phyloP scores from a whole-genome alignment of 2,329 filamentous ascomycete genomes.

The Tolypocladium capitatum region DNA sequence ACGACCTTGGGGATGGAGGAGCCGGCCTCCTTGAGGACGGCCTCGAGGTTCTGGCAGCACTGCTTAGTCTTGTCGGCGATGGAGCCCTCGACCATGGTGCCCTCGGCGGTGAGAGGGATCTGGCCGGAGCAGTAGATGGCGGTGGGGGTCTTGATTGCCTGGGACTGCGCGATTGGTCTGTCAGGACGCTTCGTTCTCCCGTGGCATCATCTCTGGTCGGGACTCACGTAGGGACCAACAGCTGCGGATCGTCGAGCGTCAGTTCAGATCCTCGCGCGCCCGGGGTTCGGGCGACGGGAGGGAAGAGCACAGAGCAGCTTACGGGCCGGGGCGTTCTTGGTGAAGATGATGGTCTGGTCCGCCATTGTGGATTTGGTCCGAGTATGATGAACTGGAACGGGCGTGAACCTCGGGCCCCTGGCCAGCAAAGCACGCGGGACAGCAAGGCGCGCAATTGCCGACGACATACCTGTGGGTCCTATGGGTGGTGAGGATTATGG shows the following conservation, averaged over 20 bases:
- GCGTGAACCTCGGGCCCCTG: slow-evolving; percentile 16
- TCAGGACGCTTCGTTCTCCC: neutral
- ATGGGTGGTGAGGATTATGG: slow-evolving; percentile 1
- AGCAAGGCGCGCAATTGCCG: slow-evolving; percentile 6
- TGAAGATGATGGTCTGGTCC: slow-evolving; percentile 38
- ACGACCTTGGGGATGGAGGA: slow-evolving; percentile 69
- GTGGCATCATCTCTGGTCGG: neutral
- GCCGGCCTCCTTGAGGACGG: slow-evolving; percentile 70
- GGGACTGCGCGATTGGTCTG: slow-evolving; percentile 31
- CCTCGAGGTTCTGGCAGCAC: slow-evolving; percentile 65
- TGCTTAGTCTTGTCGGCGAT: slow-evolving; percentile 50
- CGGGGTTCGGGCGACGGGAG: neutral
- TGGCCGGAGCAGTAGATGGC: slow-evolving; percentile 58
- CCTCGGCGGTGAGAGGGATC: slow-evolving; percentile 53
- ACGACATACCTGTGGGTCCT: slow-evolving; percentile 14
- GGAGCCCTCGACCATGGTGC: slow-evolving; percentile 41
- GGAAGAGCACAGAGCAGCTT: slow-evolving; percentile 16
- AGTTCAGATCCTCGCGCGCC: slow-evolving; percentile 4
- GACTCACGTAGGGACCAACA: slow-evolving; percentile 49
- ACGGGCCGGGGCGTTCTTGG: slow-evolving; percentile 47
- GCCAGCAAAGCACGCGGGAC: slow-evolving; percentile 3
- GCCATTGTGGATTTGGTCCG: slow-evolving; percentile 28
- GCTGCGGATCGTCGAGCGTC: slow-evolving; percentile 22
- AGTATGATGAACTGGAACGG: slow-evolving; percentile 11
- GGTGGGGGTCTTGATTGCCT: slow-evolving; percentile 51